Conservation (phyloP, 345 rosid species). For the Salix dunnii region DNA sequence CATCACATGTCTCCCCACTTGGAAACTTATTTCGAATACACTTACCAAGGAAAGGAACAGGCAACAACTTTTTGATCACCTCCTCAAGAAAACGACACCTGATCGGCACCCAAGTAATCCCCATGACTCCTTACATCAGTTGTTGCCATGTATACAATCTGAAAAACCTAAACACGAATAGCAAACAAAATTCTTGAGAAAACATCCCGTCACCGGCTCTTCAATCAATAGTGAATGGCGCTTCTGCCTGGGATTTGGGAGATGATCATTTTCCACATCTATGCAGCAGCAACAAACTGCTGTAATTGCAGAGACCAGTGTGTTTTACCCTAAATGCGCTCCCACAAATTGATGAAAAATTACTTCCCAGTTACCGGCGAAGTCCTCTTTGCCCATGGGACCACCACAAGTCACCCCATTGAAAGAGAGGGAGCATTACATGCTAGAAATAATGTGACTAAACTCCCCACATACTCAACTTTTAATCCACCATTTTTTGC, state of each 20-base stretch:
- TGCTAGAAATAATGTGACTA: no score
- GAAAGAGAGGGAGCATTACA: no score
- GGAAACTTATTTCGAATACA: conserved; percentile 9
- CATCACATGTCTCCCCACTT: conserved; percentile 15
- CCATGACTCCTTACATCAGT: neutral
- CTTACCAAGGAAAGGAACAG: conserved; percentile 11
- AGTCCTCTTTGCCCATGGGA: no score
- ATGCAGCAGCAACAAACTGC: neutral
- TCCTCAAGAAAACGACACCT: conserved; percentile 5
- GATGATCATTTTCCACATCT: neutral
- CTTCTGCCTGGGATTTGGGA: neutral
- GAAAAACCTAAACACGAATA: neutral
- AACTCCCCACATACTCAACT: neutral
- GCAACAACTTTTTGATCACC: neutral
- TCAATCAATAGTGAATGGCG: neutral
- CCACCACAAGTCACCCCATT: no score
- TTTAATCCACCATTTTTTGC: no score
- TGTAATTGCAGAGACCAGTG: neutral
- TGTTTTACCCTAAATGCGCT: neutral
- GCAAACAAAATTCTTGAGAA: neutral
- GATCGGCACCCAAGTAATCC: neutral
- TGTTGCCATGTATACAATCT: neutral
- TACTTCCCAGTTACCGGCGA: no score
- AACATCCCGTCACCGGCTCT: neutral
- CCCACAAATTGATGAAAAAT: no score